Percentiles rank a stretch among this genome's conserved stretches.
phyloP scores from a whole-genome alignment of 2,329 filamentous ascomycete genomes.

The Penicillium occitanis region DNA sequence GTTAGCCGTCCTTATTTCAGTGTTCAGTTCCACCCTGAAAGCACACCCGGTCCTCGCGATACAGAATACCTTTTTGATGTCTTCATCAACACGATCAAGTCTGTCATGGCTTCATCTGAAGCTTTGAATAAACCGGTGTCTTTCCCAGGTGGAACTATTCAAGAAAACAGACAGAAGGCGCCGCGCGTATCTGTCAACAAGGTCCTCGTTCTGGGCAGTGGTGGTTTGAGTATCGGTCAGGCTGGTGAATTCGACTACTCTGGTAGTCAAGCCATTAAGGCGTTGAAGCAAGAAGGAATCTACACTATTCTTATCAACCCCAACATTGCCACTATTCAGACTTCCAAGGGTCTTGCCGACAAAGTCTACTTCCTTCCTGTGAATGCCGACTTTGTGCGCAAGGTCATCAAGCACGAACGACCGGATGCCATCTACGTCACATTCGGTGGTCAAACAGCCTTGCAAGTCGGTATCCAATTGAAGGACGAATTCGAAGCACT shows the following conservation, averaged over 20 bases:
- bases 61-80: constrained; percentile 97
- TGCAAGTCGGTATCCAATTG: constrained; percentile 95
- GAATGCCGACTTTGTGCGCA: constrained; percentile 94
- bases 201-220: constrained; percentile 88
- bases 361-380: constrained; percentile 99
- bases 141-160: constrained; percentile 81
- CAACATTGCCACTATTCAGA: constrained; percentile 98
- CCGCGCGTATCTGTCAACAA: constrained; percentile 87
- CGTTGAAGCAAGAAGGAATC: constrained; percentile 94
- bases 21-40: constrained; percentile 99
- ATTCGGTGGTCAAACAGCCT: constrained; percentile 94
- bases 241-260: constrained; percentile 99
- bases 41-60: constrained; percentile 89
- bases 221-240: constrained; percentile 94
- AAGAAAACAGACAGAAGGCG: constrained; percentile 73
- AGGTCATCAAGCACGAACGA: constrained; percentile 91
- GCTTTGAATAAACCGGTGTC: constrained; percentile 71
- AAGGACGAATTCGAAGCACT: constrained; percentile 94
- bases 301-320: constrained; percentile 98
- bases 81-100: constrained; percentile 81
- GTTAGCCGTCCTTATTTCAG: constrained; percentile 86
- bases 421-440: constrained; percentile 97
- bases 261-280: constrained; percentile 97
- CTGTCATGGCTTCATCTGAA: constrained; percentile 65
- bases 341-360: constrained; percentile 93